A percentile compares a stretch with the other conserved stretches of the same genome.
Conservation (phyloP, 2,329 filamentous ascomycete genomes). For the Spiromastix sp. region DNA sequence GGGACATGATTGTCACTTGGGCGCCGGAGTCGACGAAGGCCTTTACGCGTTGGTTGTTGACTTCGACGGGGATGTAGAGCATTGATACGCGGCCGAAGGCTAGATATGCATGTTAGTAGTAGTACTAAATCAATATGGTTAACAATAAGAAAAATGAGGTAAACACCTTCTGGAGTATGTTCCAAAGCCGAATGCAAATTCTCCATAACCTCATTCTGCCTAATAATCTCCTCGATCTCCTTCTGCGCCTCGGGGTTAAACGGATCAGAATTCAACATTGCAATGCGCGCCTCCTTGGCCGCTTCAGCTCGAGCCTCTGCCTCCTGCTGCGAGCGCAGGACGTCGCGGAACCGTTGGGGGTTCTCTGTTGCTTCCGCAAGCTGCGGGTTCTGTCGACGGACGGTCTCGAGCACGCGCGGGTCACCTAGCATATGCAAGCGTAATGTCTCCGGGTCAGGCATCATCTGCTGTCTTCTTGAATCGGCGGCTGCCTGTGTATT, state of each 20-base stretch:
- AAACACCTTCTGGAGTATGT: slow-evolving; percentile 79
- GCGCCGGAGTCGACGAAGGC: slow-evolving; percentile 95
- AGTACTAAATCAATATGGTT: not conserved
- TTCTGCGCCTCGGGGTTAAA: slow-evolving; percentile 87
- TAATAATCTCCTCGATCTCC: slow-evolving; percentile 94
- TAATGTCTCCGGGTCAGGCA: slow-evolving; percentile 63
- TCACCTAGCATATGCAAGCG: slow-evolving; percentile 75
- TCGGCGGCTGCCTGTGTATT: slow-evolving; percentile 8
- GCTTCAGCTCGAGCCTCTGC: slow-evolving; percentile 62
- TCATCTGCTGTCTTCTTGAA: slow-evolving; percentile 17
- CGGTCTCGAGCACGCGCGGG: slow-evolving; percentile 58
- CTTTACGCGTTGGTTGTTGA: slow-evolving; percentile 87
- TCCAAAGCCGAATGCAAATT: slow-evolving; percentile 96
- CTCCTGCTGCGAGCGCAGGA: slow-evolving; percentile 57
- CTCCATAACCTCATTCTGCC: slow-evolving; percentile 86
- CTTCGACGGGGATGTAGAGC: slow-evolving; percentile 91
- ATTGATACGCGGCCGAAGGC: slow-evolving; percentile 92
- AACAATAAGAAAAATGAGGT: slow-evolving; percentile 2
- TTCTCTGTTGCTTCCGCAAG: slow-evolving; percentile 68
- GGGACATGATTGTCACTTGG: slow-evolving; percentile 98
- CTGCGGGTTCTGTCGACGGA: slow-evolving; percentile 63
- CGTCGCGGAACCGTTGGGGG: slow-evolving; percentile 62
- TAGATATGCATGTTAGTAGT: slow-evolving; percentile 27
- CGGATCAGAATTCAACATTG: slow-evolving; percentile 79
- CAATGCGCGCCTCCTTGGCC: slow-evolving; percentile 73